phyloP scores from a whole-genome alignment of 805 yeast species.

The Lachancea fermentati region DNA sequence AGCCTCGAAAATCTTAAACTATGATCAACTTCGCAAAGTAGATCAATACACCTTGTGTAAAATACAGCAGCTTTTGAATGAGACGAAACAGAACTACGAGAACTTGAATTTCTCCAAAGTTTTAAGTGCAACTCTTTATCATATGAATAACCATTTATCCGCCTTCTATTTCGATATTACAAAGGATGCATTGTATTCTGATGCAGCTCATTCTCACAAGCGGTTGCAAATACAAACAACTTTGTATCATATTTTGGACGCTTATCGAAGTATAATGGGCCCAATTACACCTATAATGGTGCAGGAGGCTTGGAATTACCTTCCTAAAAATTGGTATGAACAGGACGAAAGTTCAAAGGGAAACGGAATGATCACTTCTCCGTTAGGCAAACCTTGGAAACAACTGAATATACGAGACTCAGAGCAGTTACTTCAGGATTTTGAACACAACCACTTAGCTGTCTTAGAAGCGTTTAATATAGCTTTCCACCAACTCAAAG shows the following conservation, averaged over 20 bases:
- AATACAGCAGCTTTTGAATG: slow-evolving; percentile 42
- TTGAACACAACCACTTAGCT: slow-evolving; percentile 16
- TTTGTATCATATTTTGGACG: slow-evolving; percentile 49
- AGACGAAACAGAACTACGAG: slow-evolving; percentile 42
- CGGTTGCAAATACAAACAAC: slow-evolving; percentile 54
- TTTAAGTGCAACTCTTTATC: slow-evolving; percentile 60
- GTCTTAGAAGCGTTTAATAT: slow-evolving; percentile 18
- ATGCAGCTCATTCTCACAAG: slow-evolving; percentile 37
- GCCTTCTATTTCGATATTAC: slow-evolving; percentile 80
- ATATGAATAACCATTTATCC: slow-evolving; percentile 70
- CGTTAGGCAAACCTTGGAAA: slow-evolving; percentile 10
- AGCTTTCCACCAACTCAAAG: slow-evolving; percentile 18
- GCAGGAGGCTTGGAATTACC: slow-evolving; percentile 80
- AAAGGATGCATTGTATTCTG: slow-evolving; percentile 83
- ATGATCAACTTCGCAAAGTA: slow-evolving; percentile 37
- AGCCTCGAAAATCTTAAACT: slow-evolving; percentile 32
- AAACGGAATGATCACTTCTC: slow-evolving; percentile 15
- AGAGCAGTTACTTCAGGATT: slow-evolving; percentile 5
- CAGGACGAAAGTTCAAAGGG: slow-evolving; percentile 6
- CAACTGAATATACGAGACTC: neutral
- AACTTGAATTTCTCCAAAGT: slow-evolving; percentile 63
- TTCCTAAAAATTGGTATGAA: slow-evolving; percentile 33
- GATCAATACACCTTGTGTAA: slow-evolving; percentile 63
- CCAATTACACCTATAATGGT: slow-evolving; percentile 81
- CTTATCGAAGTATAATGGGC: slow-evolving; percentile 61